Evolutionary conservation across 169 alveolate genomes (phyloP).

Genomic region (Plasmodium adleri): DNA sequence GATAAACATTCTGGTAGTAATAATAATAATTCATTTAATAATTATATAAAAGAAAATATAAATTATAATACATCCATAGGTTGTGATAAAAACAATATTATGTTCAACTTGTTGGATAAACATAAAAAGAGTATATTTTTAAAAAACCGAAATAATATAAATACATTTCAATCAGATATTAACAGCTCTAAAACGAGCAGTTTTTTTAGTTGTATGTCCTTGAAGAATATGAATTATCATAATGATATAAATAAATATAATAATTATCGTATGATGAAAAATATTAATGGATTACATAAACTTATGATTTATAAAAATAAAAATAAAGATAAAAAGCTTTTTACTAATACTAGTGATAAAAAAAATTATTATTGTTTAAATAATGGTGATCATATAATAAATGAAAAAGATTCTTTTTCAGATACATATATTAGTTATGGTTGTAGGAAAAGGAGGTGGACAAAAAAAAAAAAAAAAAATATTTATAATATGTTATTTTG

Average conservation of each 20-base stretch:
- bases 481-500: conserved; percentile 23
- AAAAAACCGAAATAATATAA: conserved; percentile 18
- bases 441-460: conserved; percentile 9
- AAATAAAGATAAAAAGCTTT: conserved; percentile 3
- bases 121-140: conserved; percentile 9
- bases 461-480: conserved; percentile 20
- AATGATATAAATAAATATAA: not conserved
- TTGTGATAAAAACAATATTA: no score
- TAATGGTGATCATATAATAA: conserved; percentile 9
- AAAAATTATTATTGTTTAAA: conserved; percentile 2
- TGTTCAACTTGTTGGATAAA: not conserved
- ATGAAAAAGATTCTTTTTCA: conserved; percentile 45
- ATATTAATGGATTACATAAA: not conserved
- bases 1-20: not conserved
- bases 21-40: not conserved
- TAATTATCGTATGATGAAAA: conserved; percentile 3
- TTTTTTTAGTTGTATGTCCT: conserved; percentile 38
- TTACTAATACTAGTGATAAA: conserved; percentile 55
- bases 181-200: conserved; percentile 41
- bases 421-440: conserved; percentile 49
- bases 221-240: conserved; percentile 39
- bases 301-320: conserved; percentile 18
- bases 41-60: conserved; percentile 1
- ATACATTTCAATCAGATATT: conserved; percentile 4
- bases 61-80: not conserved